phyloP scores from a whole-genome alignment of 768 basidiomycete species.

The Boletus subparvulus region DNA sequence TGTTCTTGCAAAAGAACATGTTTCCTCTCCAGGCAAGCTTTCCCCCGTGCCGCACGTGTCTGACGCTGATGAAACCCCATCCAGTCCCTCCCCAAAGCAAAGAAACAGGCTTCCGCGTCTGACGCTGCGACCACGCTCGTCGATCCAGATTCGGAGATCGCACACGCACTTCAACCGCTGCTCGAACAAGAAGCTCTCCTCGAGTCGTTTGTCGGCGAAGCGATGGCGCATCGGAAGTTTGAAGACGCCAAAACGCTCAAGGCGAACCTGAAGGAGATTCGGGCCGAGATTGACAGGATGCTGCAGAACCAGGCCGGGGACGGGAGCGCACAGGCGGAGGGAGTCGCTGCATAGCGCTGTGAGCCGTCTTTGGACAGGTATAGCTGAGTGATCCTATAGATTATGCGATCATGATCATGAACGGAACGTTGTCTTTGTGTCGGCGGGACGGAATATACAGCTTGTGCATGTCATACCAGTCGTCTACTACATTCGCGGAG shows the following conservation, averaged over 20 bases:
- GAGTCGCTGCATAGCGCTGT: neutral
- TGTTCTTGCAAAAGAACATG: conserved; percentile 90
- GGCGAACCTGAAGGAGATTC: conserved; percentile 76
- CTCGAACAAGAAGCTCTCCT: conserved; percentile 93
- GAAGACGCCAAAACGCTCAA: conserved; percentile 91
- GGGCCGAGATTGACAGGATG: conserved; percentile 77
- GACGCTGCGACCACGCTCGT: conserved; percentile 32
- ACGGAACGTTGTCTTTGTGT: neutral
- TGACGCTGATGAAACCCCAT: neutral
- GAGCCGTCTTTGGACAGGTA: neutral
- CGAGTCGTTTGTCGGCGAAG: conserved; percentile 88
- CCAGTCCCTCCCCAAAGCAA: conserved; percentile 51
- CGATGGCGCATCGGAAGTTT: conserved; percentile 87
- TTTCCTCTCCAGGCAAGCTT: conserved; percentile 43
- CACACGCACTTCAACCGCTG: conserved; percentile 76
- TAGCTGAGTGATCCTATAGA: neutral
- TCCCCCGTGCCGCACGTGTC: neutral
- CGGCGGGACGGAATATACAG: neutral
- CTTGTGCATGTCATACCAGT: neutral
- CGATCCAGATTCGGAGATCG: conserved; percentile 69
- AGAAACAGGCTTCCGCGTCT: conserved; percentile 25
- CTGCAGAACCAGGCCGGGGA: conserved; percentile 35
- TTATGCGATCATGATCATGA: neutral
- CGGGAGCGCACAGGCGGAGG: neutral
- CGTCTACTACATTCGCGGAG: too few species aligned